These are phyloP conservation scores for Dothideomycetes sp. DNA, from an alignment of 2,329 filamentous ascomycete genomes.

Conservation along the genomic window DNA sequence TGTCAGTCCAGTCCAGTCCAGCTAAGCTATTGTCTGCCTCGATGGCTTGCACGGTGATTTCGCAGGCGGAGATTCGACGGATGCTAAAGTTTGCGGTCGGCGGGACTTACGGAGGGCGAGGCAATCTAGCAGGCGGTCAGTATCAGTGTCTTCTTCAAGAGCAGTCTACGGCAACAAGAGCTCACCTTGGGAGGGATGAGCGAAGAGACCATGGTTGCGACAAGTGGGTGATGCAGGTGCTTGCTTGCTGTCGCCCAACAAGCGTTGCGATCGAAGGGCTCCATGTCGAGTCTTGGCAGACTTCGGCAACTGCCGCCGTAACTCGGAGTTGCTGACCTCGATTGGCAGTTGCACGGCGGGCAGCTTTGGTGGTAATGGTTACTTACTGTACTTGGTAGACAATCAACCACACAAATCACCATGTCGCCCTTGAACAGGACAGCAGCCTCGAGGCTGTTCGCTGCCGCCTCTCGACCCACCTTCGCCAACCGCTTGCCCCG, in stretches of 20 bases:
- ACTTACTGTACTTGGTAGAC: too few species aligned
- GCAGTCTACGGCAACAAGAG: conserved; percentile 5
- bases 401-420: conserved; percentile 15
- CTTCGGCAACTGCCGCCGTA: background rate
- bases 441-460: conserved; percentile 34
- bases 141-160: conserved; percentile 3
- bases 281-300: conserved; percentile 7
- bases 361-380: too few species aligned
- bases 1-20: conserved; percentile 19
- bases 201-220: conserved; percentile 55
- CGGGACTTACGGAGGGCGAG: conserved; percentile 66
- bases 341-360: too few species aligned
- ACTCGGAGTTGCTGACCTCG: conserved; percentile 10
- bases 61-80: conserved; percentile 2
- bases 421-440: conserved; percentile 33
- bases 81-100: conserved; percentile 10
- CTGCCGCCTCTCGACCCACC: conserved; percentile 19
- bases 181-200: conserved; percentile 97
- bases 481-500: conserved; percentile 3
- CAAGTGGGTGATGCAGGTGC: too few species aligned
- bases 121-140: conserved; percentile 52
- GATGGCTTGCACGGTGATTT: too few species aligned
- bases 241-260: conserved; percentile 3
- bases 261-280: conserved; percentile 10
- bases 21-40: too few species aligned